phyloP scores from a whole-genome alignment of 495 filamentous ascomycete species.

The Hypoxylon crocopeplum region DNA sequence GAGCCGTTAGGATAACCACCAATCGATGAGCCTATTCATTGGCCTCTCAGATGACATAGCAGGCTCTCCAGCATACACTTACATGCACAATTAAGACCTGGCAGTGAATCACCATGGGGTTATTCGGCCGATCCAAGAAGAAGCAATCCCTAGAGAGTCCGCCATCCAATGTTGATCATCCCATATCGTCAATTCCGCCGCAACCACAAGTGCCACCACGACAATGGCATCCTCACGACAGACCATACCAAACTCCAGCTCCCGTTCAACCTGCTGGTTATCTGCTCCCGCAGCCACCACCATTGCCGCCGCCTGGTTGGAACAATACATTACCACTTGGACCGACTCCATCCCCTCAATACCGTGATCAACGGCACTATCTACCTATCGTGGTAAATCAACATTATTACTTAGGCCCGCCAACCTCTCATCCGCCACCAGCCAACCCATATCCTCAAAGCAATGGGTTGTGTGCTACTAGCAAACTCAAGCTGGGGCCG shows the following conservation, averaged over 20 bases:
- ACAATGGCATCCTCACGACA: conserved; percentile 32
- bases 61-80: conserved; percentile 2
- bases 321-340: conserved; percentile 18
- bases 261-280: conserved; percentile 45
- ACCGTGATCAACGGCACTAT: conserved; percentile 39
- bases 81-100: not conserved
- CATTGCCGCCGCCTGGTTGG: conserved; percentile 45
- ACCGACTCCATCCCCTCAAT: conserved; percentile 27
- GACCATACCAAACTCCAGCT: conserved; percentile 27
- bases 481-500: conserved; percentile 48
- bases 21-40: conserved; percentile 19
- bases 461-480: conserved; percentile 30
- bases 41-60: conserved; percentile 6
- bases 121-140: conserved; percentile 55
- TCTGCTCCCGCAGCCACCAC: conserved; percentile 32
- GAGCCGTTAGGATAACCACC: conserved; percentile 1
- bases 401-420: conserved; percentile 51
- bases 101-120: conserved; percentile 46
- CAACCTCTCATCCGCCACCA: conserved; percentile 34
- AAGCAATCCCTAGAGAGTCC: conserved; percentile 38
- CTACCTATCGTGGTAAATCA: conserved; percentile 57
- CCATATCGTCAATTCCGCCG: conserved; percentile 23
- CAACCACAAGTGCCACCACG: conserved; percentile 27
- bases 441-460: conserved; percentile 23
- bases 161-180: conserved; percentile 26